Percentiles rank a stretch among this genome's conserved stretches.
Evolutionary conservation across 441 rosid species (phyloP).

Genomic region (Adansonia gregorii): DNA sequence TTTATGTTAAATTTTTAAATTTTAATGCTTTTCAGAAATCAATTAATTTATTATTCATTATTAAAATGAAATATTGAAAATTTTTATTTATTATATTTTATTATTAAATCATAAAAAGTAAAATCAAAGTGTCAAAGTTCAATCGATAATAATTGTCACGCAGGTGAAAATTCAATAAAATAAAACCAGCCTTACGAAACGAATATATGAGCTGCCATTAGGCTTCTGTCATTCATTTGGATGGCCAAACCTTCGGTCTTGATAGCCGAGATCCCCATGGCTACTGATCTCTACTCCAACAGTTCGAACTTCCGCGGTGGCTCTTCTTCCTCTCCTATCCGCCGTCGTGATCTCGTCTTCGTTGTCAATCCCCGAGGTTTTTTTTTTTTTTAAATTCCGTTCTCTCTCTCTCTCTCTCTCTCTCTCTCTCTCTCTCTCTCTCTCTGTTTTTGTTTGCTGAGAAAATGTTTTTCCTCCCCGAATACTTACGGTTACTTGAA

Average conservation of each 20-base stretch:
- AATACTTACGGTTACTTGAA: constrained; percentile 5
- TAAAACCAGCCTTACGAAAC: background rate
- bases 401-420: too few species aligned
- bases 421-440: background rate
- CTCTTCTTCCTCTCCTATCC: constrained; percentile 41
- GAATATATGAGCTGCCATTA: background rate
- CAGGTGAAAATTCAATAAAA: too few species aligned
- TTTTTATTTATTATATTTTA: too few species aligned
- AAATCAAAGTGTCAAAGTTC: too few species aligned
- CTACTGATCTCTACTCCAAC: constrained; percentile 42
- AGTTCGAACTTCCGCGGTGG: constrained; percentile 40
- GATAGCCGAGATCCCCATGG: constrained; percentile 44
- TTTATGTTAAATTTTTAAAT: too few species aligned
- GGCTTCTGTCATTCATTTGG: background rate
- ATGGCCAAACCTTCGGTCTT: constrained; percentile 43
- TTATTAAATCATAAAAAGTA: too few species aligned
- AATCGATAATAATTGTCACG: too few species aligned
- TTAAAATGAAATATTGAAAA: too few species aligned
- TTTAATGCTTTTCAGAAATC: too few species aligned
- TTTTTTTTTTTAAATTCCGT: background rate
- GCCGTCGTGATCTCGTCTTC: constrained; percentile 89
- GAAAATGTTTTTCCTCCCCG: background rate
- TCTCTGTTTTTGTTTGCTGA: constrained; percentile 3
- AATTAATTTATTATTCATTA: too few species aligned
- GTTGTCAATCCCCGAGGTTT: constrained; percentile 89